A percentile compares a stretch with the other conserved stretches of the same genome.
Evolutionary conservation across 129 eudicot species (phyloP).

Genomic region (Pseudognaphalium luteoalbum): DNA sequence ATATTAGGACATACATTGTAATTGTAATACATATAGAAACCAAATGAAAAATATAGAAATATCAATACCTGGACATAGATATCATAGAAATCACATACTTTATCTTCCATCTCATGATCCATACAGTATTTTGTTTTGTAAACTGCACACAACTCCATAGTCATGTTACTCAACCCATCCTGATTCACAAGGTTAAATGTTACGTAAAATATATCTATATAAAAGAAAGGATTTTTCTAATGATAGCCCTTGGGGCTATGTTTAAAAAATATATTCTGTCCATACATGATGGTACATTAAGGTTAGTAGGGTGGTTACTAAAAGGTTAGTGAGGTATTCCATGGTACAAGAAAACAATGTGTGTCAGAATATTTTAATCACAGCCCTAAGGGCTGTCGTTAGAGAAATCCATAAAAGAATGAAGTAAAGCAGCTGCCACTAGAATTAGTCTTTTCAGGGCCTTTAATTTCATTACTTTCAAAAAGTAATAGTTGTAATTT

Average conservation of each 20-base stretch:
- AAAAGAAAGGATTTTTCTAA: too few relatives aligned
- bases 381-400: too few relatives aligned
- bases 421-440: not conserved
- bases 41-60: not conserved
- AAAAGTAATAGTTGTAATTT: too few relatives aligned
- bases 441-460: conserved; percentile 1
- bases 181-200: conserved; percentile 16
- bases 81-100: conserved; percentile 35
- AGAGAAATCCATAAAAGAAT: conserved; percentile 13
- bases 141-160: conserved; percentile 15
- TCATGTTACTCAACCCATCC: not conserved
- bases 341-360: too few relatives aligned
- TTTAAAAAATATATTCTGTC: too few relatives aligned
- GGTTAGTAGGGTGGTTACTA: too few relatives aligned
- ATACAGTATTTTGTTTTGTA: conserved; percentile 21
- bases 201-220: not conserved
- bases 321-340: too few relatives aligned
- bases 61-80: conserved; percentile 30
- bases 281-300: too few relatives aligned
- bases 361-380: too few relatives aligned
- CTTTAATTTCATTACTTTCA: not conserved
- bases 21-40: conserved; percentile 7
- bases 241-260: too few relatives aligned
- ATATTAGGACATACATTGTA: not conserved
- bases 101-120: conserved; percentile 36